Evolutionary conservation across 331 rosid species (phyloP).

Genomic region (Stylosanthes scabra): DNA sequence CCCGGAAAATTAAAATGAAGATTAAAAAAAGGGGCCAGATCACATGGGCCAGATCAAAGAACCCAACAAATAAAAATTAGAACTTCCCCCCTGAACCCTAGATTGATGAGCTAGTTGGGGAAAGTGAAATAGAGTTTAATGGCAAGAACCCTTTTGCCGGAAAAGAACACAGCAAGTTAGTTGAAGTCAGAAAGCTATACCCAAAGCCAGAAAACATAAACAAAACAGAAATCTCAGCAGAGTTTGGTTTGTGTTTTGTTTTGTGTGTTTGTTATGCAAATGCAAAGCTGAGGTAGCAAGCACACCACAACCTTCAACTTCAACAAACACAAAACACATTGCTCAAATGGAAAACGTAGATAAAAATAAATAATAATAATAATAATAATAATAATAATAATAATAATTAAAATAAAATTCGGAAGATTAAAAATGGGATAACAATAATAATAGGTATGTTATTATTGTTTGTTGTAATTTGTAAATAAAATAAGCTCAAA

Average conservation of each 20-base stretch:
- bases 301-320: slow-evolving; percentile 54
- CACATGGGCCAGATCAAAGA: slow-evolving; percentile 58
- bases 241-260: slow-evolving; percentile 35
- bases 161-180: slow-evolving; percentile 37
- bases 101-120: slow-evolving; percentile 43
- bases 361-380: slow-evolving; percentile 21
- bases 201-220: slow-evolving; percentile 42
- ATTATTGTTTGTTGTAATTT: neutral
- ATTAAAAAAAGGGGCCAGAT: slow-evolving; percentile 47
- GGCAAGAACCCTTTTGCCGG: slow-evolving; percentile 31
- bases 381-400: slow-evolving; percentile 11
- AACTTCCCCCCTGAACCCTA: slow-evolving; percentile 41
- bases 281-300: slow-evolving; percentile 57
- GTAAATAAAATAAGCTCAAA: slow-evolving; percentile 6
- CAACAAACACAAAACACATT: slow-evolving; percentile 39
- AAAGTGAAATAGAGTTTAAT: slow-evolving; percentile 26
- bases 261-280: slow-evolving; percentile 12
- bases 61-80: neutral
- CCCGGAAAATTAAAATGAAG: slow-evolving; percentile 36
- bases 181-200: slow-evolving; percentile 50
- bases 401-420: neutral
- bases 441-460: neutral
- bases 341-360: slow-evolving; percentile 42
- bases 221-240: slow-evolving; percentile 52
- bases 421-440: slow-evolving; percentile 21